Evolutionary conservation across 306 rosid genomes (phyloP).

Genomic region (Vigna mungo): DNA sequence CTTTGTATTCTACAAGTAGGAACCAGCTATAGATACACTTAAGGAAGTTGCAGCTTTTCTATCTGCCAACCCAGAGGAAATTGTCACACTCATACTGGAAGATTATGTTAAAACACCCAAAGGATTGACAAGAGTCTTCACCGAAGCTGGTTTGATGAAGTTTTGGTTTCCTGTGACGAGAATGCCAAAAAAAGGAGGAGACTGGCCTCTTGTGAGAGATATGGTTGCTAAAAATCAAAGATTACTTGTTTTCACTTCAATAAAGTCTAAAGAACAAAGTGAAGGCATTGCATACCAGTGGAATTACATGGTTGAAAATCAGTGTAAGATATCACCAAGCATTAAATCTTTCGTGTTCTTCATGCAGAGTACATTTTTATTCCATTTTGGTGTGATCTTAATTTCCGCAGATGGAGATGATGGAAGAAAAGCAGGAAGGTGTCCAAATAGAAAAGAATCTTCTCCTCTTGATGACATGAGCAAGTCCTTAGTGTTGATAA

Average conservation of each 20-base stretch:
- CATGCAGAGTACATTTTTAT: constrained; percentile 42
- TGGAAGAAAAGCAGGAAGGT: constrained; percentile 68
- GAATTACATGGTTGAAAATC: constrained; percentile 91
- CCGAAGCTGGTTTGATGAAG: constrained; percentile 60
- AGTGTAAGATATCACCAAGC: constrained; percentile 59
- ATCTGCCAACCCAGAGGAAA: constrained; percentile 66
- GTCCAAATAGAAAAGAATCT: constrained; percentile 73
- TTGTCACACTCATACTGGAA: constrained; percentile 78
- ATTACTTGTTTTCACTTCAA: constrained; percentile 73
- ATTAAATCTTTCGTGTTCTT: not conserved
- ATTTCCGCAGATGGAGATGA: constrained; percentile 67
- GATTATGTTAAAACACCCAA: constrained; percentile 75
- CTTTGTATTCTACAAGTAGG: constrained; percentile 48
- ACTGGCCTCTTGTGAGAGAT: constrained; percentile 76
- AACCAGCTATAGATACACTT: constrained; percentile 71
- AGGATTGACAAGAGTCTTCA: constrained; percentile 73
- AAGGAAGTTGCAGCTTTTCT: constrained; percentile 72
- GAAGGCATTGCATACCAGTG: constrained; percentile 92
- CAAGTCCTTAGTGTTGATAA: constrained; percentile 74
- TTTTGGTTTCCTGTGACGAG: constrained; percentile 70
- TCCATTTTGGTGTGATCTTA: constrained; percentile 50
- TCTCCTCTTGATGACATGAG: constrained; percentile 65
- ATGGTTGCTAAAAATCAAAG: constrained; percentile 82
- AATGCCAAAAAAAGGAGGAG: constrained; percentile 68
- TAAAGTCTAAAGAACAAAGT: constrained; percentile 59